Evolutionary conservation across 495 filamentous ascomycete species (phyloP), one percentile per base, ranked within the genome.

Genomic region (Penicillium arizonense): DNA sequence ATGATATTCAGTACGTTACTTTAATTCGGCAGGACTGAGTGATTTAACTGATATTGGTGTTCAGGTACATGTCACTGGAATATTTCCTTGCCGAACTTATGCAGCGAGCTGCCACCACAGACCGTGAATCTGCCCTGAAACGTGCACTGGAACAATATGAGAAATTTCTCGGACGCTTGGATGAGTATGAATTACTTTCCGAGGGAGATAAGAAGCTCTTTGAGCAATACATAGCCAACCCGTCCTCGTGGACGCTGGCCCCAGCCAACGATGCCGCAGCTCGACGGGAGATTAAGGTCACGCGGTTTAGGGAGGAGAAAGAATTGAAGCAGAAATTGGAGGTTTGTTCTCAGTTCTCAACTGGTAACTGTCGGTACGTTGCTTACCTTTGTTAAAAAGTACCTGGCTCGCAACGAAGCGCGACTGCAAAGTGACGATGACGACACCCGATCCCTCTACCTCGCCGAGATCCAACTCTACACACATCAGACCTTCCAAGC

Each of bases 301-400:
- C 82, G 26, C 83, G 90, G 53, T 97, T 92, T 69, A 85, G 83
- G 64, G 77, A 86, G 49, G 95, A 97, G 59, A 96, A 94, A 56
- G 87, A 90, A 45, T 70, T 98, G 36, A 94, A 93, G 64, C 73
- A 81, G 55, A 91, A 88, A 67, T 77, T 98, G 16, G 87, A 91
- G 78, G 87, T 87, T 62, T 23, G 65, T 57, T 33, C 28, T 30
- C 8, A 24, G 0, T 28, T 32, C 9, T 50, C 30, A 9, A 36
- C 13, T 49, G 28, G 30, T 45, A 4, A 35, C 13, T 50, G 2
- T 33, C 5, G 12, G 9, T 13, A 16, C 11, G 38, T 57, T 47
- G 52, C 74, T 75, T 28, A 73, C 61, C 38, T 14, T 24, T 10
- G 12, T 59, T 12, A 46, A 4, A 18, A 56, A 87, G 82, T 79